Base-by-base conservation (phyloP, 2,329 filamentous ascomycete species). In the Graphilbum fragrans region DNA sequence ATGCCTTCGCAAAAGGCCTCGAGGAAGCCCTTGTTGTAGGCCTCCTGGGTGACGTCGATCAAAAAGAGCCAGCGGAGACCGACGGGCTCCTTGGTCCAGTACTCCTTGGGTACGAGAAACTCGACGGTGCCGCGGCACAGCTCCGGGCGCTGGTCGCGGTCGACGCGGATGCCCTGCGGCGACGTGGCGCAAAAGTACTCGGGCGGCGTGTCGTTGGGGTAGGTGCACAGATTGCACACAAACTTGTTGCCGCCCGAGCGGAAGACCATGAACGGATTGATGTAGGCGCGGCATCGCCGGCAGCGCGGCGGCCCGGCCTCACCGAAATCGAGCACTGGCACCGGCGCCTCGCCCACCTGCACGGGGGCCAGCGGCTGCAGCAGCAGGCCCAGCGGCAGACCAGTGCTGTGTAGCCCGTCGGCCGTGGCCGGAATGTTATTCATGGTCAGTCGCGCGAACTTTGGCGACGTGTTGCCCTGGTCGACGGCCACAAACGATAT, bases 191-290 rank as follows among this genome's bases (percentile, higher is more conserved):
- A 83, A 59, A 94, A 98, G 62, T 98, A 98, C 56, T 95, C 90
- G 1, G 84, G 64, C 0, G 86, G 69, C 1, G 93, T 93, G 55
- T 98, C 92, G 58, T 96, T 98, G 38, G 92, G 87, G 58, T 96
- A 94, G 19, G 84, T 92, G 65, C 92, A 98, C 64, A 98, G 85
- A 57, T 98, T 98, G 67, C 92, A 98, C 40, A 94, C 86, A 58
- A 94, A 93, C 58, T 94, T 94, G 64, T 90, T 94, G 43, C 92
- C 92, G 31, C 90, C 90, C 16, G 83, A 82, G 45, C 83, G 77
- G 70, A 98, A 98, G 56, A 88, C 84, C 92, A 98, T 96, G 58
- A 98, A 98, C 2, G 92, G 92, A 56, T 98, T 98, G 64, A 98
- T 93, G 63, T 98, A 98, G 14, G 90, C 83, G 56, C 92, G 76